Evolutionary conservation across 805 yeast species (phyloP), one percentile per base, ranked within the genome.

Genomic region (Komagataella kurtzmanii): DNA sequence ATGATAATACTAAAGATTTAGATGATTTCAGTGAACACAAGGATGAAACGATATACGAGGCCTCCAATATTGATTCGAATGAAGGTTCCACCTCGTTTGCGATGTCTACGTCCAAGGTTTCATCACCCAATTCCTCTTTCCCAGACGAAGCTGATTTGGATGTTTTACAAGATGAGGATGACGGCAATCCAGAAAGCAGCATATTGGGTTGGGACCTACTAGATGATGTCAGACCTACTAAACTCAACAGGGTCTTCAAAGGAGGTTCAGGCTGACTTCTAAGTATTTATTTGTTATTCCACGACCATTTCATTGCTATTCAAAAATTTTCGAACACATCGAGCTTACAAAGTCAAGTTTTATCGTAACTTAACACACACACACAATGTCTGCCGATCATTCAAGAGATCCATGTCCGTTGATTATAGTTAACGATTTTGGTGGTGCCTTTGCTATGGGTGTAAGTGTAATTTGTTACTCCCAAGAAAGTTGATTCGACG

Each of bases 381-480:
- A 21, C 53, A 65, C 43, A 30, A 84, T 85, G 90, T 85, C 95
- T 48, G 96, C 96, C 52, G 99, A 93, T 73, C 98, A 93, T 71
- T 81, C 96, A 47, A 87, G 98, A 80, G 99, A 93, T 68, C 99
- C 99, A 61, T 93, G 99, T 73, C 99, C 99, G 53, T 78, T 91
- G 58, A 97, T 93, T 54, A 88, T 93, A 58, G 73, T 93, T 58
- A 91, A 84, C 70, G 99, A 93, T 74, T 93, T 93, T 62, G 99
- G 99, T 65, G 98, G 97, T 68, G 98, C 99, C 53, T 93, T 90
- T 64, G 83, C 98, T 63, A 91, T 93, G 98, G 99, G 99, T 72
- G 97, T 69, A 56, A 50, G 70, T 62, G 17, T 10, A 12, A 36
- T 19, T 17, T 44, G 21, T 24, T 17, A 21, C 8, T 45, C 19